Evolutionary conservation across 2,329 filamentous ascomycete species (phyloP).

Genomic region (Colletotrichum paranaense): DNA sequence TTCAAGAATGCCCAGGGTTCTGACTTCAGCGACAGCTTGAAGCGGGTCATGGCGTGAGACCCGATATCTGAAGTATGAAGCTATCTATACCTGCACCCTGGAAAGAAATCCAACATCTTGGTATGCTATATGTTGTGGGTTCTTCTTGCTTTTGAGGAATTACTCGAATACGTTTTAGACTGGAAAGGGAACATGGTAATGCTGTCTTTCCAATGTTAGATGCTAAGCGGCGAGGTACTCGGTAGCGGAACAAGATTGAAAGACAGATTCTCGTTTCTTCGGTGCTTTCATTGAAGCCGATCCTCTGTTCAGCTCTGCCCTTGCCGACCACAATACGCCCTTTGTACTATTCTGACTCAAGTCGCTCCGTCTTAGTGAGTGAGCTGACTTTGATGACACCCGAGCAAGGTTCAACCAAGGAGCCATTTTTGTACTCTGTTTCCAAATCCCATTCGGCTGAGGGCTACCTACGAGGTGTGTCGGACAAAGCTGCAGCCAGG

Average conservation of each 20-base stretch:
- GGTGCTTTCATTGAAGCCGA: not conserved
- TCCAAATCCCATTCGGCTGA: not conserved
- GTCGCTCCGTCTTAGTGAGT: not conserved
- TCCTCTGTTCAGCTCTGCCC: not conserved
- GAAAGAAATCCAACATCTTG: not conserved
- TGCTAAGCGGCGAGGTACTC: not conserved
- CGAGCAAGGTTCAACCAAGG: not conserved
- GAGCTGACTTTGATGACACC: not conserved
- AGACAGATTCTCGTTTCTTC: not conserved
- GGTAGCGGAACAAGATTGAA: not conserved
- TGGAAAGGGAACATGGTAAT: not conserved
- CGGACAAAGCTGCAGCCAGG: not conserved
- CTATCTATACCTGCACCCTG: not conserved
- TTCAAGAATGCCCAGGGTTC: not conserved
- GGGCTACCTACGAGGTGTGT: not conserved
- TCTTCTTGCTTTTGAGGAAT: not conserved
- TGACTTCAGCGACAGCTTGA: not conserved
- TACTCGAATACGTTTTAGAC: not conserved
- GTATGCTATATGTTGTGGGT: not conserved
- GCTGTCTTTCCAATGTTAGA: not conserved
- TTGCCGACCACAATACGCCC: not conserved
- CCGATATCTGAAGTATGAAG: not conserved
- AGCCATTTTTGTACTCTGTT: not conserved
- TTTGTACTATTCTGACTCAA: not conserved
- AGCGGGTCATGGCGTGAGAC: not conserved